phyloP scores from a whole-genome alignment of 495 filamentous ascomycete genomes.

The Aspergillus mulundensis region DNA sequence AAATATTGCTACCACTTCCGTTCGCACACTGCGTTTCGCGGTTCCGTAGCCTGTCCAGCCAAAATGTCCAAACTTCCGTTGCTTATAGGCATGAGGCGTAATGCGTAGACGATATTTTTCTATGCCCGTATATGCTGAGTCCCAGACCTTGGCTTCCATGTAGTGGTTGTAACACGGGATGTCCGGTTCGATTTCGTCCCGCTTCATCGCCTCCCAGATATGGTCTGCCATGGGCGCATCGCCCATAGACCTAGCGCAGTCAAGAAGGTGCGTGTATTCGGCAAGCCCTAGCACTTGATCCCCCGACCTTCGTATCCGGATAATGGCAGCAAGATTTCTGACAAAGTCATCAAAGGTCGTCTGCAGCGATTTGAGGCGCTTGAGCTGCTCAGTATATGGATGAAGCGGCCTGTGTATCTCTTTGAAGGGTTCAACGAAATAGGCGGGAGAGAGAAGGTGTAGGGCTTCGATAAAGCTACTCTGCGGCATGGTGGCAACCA shows the following conservation, averaged over 20 bases:
- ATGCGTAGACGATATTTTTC: conserved; percentile 41
- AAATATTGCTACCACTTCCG: conserved; percentile 37
- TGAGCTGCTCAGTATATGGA: conserved; percentile 30
- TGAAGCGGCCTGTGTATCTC: conserved; percentile 47
- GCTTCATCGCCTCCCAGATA: conserved; percentile 50
- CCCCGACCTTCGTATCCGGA: conserved; percentile 27
- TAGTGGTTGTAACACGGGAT: conserved; percentile 55
- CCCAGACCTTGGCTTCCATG: conserved; percentile 46
- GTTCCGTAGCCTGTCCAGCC: conserved; percentile 36
- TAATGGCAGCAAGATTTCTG: conserved; percentile 32
- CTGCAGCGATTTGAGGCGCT: conserved; percentile 24
- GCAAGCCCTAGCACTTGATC: conserved; percentile 31
- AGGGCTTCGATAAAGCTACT: conserved; percentile 36
- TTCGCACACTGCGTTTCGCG: conserved; percentile 28
- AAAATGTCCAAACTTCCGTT: conserved; percentile 21
- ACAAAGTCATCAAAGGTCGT: conserved; percentile 39
- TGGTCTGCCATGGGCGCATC: conserved; percentile 40
- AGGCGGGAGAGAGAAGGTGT: conserved; percentile 34
- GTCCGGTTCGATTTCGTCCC: conserved; percentile 39
- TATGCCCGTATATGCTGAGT: conserved; percentile 28
- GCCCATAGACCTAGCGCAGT: conserved; percentile 48
- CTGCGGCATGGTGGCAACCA: conserved; percentile 32
- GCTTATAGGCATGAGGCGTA: conserved; percentile 30
- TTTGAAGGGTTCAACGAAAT: conserved; percentile 46
- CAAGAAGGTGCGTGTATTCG: conserved; percentile 56